Conservation (phyloP, 2,329 filamentous ascomycete species). For the Aureobasidium sp. region DNA sequence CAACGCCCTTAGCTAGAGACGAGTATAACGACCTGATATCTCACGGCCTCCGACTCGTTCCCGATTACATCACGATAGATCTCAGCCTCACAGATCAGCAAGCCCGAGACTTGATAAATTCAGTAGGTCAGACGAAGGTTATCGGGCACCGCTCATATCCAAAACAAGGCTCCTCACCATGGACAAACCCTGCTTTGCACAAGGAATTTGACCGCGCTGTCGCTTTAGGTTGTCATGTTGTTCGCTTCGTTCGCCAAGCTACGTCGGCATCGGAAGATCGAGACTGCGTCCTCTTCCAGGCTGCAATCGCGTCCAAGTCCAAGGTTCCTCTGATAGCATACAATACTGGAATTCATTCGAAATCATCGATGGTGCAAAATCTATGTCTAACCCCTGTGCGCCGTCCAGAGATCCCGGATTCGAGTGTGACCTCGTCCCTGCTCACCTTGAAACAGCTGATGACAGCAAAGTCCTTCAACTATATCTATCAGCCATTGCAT, state of each 20-base stretch:
- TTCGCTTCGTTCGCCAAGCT: constrained; percentile 50
- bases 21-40: neutral
- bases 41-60: constrained; percentile 37
- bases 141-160: constrained; percentile 50
- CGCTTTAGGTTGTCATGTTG: constrained; percentile 53
- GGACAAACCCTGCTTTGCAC: constrained; percentile 51
- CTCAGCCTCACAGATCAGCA: constrained; percentile 48
- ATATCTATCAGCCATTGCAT: constrained; percentile 61
- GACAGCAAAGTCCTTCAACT: constrained; percentile 57
- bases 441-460: constrained; percentile 59
- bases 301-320: constrained; percentile 28
- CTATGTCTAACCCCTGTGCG: constrained; percentile 53
- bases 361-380: constrained; percentile 61
- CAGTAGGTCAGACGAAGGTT: constrained; percentile 52
- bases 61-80: constrained; percentile 52
- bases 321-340: constrained; percentile 26
- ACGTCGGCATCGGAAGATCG: constrained; percentile 54
- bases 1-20: neutral
- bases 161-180: constrained; percentile 40
- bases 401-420: neutral
- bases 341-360: constrained; percentile 56
- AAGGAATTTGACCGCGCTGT: constrained; percentile 53
- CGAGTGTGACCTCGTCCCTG: constrained; percentile 28
- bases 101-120: constrained; percentile 44
- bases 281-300: constrained; percentile 48